A percentile compares a stretch with the other conserved stretches of the same genome.
Evolutionary conservation across 768 basidiomycete species (phyloP).

Genomic region (Mycena vitilis): DNA sequence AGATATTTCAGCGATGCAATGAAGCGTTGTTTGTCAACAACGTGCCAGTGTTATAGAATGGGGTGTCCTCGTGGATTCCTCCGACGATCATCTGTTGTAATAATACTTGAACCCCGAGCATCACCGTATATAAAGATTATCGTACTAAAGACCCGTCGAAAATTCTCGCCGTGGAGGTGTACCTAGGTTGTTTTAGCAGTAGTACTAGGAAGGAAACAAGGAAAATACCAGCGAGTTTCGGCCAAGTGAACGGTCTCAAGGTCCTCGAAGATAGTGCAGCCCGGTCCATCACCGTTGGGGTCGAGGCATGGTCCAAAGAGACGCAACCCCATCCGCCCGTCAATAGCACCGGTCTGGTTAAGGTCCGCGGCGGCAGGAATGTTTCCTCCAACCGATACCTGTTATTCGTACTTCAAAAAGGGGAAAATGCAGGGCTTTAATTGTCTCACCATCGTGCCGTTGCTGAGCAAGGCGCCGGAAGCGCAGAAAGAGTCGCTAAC

Average conservation of each 20-base stretch:
- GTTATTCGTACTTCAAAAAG: not conserved
- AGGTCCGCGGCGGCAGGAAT: slow-evolving; percentile 50
- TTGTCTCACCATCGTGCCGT: slow-evolving; percentile 66
- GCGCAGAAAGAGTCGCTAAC: slow-evolving; percentile 73
- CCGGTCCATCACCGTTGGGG: slow-evolving; percentile 37
- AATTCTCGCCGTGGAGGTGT: slow-evolving; percentile 61
- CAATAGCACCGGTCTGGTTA: slow-evolving; percentile 46
- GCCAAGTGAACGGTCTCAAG: slow-evolving; percentile 61
- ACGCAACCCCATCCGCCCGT: slow-evolving; percentile 40
- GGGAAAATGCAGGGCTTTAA: no score
- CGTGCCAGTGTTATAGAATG: slow-evolving; percentile 36
- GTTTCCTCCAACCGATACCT: slow-evolving; percentile 61
- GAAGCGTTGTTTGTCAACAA: not conserved
- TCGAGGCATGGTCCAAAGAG: slow-evolving; percentile 41
- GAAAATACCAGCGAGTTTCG: slow-evolving; percentile 60
- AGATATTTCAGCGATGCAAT: not conserved
- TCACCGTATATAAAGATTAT: not conserved
- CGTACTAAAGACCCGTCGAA: slow-evolving; percentile 52
- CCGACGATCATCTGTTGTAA: slow-evolving; percentile 26
- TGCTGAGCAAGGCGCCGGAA: slow-evolving; percentile 59
- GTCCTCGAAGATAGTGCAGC: slow-evolving; percentile 52
- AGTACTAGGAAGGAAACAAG: not conserved
- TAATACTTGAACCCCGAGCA: no score
- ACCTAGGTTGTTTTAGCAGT: slow-evolving; percentile 5
- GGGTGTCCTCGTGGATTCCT: slow-evolving; percentile 48